phyloP scores from a whole-genome alignment of 1,284 basidiomycete species.

The Amylostereum areolatum region DNA sequence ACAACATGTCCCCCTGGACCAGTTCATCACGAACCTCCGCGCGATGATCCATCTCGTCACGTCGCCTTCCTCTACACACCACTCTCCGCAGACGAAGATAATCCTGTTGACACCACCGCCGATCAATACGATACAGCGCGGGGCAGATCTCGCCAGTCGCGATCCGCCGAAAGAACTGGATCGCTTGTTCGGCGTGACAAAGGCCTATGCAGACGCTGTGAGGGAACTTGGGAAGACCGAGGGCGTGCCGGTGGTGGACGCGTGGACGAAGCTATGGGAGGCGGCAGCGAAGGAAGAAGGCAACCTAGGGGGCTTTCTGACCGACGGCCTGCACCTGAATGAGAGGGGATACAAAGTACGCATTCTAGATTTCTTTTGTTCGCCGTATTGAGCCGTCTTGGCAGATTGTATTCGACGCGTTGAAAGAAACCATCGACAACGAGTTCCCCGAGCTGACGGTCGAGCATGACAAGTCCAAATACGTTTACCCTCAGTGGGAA shows the following conservation, averaged over 20 bases:
- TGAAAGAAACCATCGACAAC: slow-evolving; percentile 52
- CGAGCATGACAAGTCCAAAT: slow-evolving; percentile 50
- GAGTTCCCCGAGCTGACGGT: slow-evolving; percentile 56
- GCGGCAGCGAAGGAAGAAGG: slow-evolving; percentile 55
- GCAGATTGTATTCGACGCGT: slow-evolving; percentile 60
- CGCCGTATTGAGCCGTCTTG: not conserved
- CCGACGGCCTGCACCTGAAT: slow-evolving; percentile 78
- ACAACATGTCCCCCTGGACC: slow-evolving; percentile 68
- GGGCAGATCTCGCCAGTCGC: slow-evolving; percentile 38
- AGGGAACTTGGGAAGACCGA: slow-evolving; percentile 50
- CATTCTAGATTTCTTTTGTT: not conserved
- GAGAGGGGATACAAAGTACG: slow-evolving; percentile 63
- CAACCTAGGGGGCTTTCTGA: slow-evolving; percentile 42
- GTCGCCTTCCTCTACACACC: slow-evolving; percentile 53
- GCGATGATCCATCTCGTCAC: slow-evolving; percentile 59
- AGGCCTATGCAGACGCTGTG: slow-evolving; percentile 65
- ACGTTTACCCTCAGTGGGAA: slow-evolving; percentile 47
- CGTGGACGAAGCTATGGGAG: slow-evolving; percentile 64
- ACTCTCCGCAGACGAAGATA: slow-evolving; percentile 72
- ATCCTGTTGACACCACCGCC: slow-evolving; percentile 84
- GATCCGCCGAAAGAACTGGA: slow-evolving; percentile 42
- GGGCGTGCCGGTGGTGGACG: slow-evolving; percentile 59
- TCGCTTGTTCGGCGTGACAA: slow-evolving; percentile 57
- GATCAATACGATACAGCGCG: slow-evolving; percentile 57
- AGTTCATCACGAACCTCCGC: slow-evolving; percentile 63